These are phyloP conservation scores for Quercus wislizeni DNA, from an alignment of 306 rosid species.

Conservation along the genomic window DNA sequence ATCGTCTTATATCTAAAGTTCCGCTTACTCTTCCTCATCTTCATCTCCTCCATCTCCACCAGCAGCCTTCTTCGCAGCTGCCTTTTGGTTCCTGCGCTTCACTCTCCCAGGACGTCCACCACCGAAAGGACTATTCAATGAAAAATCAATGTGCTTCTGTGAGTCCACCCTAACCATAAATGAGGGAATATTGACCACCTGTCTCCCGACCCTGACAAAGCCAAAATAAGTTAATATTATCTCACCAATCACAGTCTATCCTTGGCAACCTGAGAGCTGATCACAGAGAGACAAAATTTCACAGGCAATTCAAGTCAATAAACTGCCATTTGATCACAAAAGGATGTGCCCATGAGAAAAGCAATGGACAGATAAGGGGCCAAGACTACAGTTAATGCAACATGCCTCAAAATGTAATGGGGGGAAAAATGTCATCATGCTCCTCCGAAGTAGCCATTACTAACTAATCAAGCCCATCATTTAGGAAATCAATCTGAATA, in stretches of 20 bases:
- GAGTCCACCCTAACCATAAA: constrained; percentile 42
- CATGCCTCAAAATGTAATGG: not conserved
- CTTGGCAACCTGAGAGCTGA: not conserved
- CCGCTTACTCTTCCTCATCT: constrained; percentile 31
- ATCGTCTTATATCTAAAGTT: not conserved
- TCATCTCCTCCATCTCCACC: constrained; percentile 39
- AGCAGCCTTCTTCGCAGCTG: constrained; percentile 37
- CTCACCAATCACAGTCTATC: not conserved
- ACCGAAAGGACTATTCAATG: constrained; percentile 35
- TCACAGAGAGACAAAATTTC: not conserved
- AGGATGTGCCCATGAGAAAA: too few species aligned
- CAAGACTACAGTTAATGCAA: not conserved
- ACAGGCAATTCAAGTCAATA: not conserved
- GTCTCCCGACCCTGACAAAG: constrained; percentile 26
- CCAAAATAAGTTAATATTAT: not conserved
- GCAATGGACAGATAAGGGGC: not conserved
- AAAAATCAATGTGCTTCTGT: constrained; percentile 40
- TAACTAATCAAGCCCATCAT: not conserved
- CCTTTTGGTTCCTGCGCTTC: constrained; percentile 36
- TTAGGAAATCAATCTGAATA: not conserved
- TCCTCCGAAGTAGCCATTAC: not conserved
- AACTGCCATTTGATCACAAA: not conserved
- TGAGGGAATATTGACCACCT: constrained; percentile 39
- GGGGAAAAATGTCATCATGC: not conserved
- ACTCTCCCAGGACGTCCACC: constrained; percentile 44